phyloP scores from a whole-genome alignment of 495 filamentous ascomycete species.

The Aspergillus kassunensis region DNA sequence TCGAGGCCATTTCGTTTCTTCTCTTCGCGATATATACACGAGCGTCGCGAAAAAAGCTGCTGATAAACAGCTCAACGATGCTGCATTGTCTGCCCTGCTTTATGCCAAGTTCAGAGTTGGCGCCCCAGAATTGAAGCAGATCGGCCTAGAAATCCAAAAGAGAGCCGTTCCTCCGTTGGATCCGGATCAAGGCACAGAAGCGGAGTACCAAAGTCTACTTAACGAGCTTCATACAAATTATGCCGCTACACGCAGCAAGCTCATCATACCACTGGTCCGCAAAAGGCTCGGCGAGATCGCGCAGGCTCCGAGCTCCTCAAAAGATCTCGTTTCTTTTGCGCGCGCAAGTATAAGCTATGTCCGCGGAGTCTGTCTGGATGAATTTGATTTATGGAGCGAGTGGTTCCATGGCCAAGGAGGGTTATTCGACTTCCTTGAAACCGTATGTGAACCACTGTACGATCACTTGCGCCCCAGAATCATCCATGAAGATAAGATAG shows the following conservation, averaged over 20 bases:
- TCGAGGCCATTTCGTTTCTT: constrained; percentile 77
- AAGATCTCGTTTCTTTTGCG: constrained; percentile 65
- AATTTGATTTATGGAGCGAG: constrained; percentile 70
- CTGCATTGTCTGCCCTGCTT: constrained; percentile 68
- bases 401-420: constrained; percentile 70
- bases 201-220: constrained; percentile 63
- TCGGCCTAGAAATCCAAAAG: constrained; percentile 66
- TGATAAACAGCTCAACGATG: constrained; percentile 69
- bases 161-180: constrained; percentile 57
- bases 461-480: constrained; percentile 66
- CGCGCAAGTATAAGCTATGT: constrained; percentile 66
- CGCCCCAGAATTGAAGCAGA: constrained; percentile 61
- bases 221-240: constrained; percentile 66
- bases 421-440: constrained; percentile 67
- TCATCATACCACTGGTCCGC: constrained; percentile 55
- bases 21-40: constrained; percentile 63
- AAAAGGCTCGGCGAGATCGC: constrained; percentile 65
- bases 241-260: constrained; percentile 51
- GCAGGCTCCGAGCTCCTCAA: constrained; percentile 61
- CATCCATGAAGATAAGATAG: constrained; percentile 64
- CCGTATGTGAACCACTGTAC: constrained; percentile 71
- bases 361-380: constrained; percentile 66
- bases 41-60: constrained; percentile 68
- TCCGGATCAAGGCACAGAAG: constrained; percentile 58
- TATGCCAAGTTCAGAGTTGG: constrained; percentile 75